Conservation (phyloP, 2,329 filamentous ascomycete species). For the Pyricularia sp. region DNA sequence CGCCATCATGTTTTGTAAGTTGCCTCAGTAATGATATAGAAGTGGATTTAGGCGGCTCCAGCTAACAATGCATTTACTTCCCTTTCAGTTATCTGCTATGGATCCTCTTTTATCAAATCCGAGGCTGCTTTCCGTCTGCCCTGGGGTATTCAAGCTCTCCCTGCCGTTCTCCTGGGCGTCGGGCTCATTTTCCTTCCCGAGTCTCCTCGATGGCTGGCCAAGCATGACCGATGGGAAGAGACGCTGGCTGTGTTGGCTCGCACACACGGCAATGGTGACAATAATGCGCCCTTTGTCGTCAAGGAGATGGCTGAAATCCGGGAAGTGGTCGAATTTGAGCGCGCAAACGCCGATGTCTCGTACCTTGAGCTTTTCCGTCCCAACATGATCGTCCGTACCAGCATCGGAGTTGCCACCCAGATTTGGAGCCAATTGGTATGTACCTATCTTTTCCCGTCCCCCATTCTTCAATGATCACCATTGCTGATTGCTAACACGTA, state of each 20-base stretch:
- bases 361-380: conserved; percentile 62
- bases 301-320: conserved; percentile 61
- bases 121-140: conserved; percentile 35
- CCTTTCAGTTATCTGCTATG: conserved; percentile 26
- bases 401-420: conserved; percentile 59
- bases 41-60: too few species aligned
- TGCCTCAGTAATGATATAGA: too few species aligned
- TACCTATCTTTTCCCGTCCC: too few species aligned
- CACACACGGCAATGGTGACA: conserved; percentile 53
- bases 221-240: conserved; percentile 33
- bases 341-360: conserved; percentile 52
- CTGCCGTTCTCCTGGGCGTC: conserved; percentile 26
- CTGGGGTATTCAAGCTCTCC: conserved; percentile 34
- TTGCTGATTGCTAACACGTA: neutral
- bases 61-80: too few species aligned
- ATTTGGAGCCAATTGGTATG: conserved; percentile 50
- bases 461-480: too few species aligned
- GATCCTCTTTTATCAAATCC: conserved; percentile 27
- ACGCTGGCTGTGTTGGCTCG: conserved; percentile 33
- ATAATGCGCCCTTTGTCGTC: conserved; percentile 49
- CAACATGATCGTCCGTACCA: conserved; percentile 59
- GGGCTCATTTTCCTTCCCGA: conserved; percentile 31
- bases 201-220: conserved; percentile 37
- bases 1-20: conserved; percentile 27
- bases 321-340: conserved; percentile 61